Evolutionary conservation across 306 rosid species (phyloP).

Genomic region (Rosa rugosa): DNA sequence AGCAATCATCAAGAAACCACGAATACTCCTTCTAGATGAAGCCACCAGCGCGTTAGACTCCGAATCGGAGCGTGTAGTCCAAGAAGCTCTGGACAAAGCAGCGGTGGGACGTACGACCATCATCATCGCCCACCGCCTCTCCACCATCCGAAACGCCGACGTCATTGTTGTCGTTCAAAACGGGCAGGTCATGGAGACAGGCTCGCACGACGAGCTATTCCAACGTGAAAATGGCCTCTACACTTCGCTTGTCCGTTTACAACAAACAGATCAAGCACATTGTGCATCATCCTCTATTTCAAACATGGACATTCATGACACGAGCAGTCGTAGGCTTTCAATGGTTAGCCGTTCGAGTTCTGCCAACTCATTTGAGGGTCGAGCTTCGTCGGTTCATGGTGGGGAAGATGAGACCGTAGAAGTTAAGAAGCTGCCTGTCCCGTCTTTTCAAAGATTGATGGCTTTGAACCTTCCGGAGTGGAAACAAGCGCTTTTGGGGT

Average conservation of each 20-base stretch:
- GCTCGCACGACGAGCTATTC: constrained; percentile 61
- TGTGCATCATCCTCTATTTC: constrained; percentile 29
- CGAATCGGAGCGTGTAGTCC: constrained; percentile 78
- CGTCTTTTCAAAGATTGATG: constrained; percentile 68
- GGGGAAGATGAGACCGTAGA: constrained; percentile 14
- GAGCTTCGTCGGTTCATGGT: constrained; percentile 20
- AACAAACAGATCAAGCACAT: constrained; percentile 40
- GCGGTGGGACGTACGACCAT: constrained; percentile 80
- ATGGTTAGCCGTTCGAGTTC: constrained; percentile 52
- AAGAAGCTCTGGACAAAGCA: constrained; percentile 82
- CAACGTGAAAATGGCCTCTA: constrained; percentile 47
- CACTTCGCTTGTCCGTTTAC: constrained; percentile 62
- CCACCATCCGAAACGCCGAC: constrained; percentile 74
- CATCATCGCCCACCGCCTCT: constrained; percentile 78
- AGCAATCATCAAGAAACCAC: constrained; percentile 71
- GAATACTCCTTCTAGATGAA: constrained; percentile 73
- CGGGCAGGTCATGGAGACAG: constrained; percentile 64
- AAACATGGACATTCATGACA: constrained; percentile 36
- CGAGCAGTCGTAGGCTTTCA: constrained; percentile 45
- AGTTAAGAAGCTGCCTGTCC: constrained; percentile 32
- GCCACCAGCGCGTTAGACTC: constrained; percentile 93
- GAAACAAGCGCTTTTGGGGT: constrained; percentile 72
- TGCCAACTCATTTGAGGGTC: constrained; percentile 31
- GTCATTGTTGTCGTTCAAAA: constrained; percentile 65
- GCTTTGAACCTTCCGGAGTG: constrained; percentile 75